Evolutionary conservation across 441 rosid genomes (phyloP), one percentile per base, ranked within the genome.

Genomic region (Gossypium laxum): DNA sequence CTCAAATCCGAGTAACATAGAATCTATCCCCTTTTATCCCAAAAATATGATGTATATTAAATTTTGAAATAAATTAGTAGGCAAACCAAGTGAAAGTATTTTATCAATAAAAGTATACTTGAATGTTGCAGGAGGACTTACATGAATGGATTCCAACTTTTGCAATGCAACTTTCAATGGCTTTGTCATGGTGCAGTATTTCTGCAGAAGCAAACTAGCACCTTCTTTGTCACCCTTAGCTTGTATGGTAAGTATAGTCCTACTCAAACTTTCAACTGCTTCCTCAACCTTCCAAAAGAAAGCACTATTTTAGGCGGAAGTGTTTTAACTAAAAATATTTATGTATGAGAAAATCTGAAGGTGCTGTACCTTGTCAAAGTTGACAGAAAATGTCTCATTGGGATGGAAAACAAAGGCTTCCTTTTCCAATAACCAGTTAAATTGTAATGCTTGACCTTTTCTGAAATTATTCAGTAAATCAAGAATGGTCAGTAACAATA

Each of bases 371-470:
- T 88, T 90, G 2, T 82, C 34, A 78, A 94, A 94, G 85, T 91
- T 87, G 68, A 91, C 91, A 0, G 90, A 85, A 74, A 94, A 91
- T 58, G 88, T 89, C 41, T 80, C 88, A 76, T 91, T 90, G 12
- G 85, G 38, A 71, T 86, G 83, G 79, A 86, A 79, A 62, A 86
- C 72, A 71, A 91, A 83, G 67, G 92, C 98, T 80, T 80, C 91
- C 74, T 90, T 93, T 81, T 91, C 93, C 67, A 85, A 88, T 73
- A 94, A 79, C 92, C 89, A 91, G 85, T 93, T 93, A 82, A 93
- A 93, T 71, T 90, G 96, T 83, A 93, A 52, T 17, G 96, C 93
- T 82, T 89, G 96, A 73, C 97, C 96, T 87, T 90, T 91, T 17
- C 96, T 93, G 85, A 62, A 18, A 70, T 67, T 65, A 30, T 34